Percentiles rank a stretch among this genome's conserved stretches.
phyloP scores from a whole-genome alignment of 371 early-diverging fungal species.

The Phascolomyces articulosus region DNA sequence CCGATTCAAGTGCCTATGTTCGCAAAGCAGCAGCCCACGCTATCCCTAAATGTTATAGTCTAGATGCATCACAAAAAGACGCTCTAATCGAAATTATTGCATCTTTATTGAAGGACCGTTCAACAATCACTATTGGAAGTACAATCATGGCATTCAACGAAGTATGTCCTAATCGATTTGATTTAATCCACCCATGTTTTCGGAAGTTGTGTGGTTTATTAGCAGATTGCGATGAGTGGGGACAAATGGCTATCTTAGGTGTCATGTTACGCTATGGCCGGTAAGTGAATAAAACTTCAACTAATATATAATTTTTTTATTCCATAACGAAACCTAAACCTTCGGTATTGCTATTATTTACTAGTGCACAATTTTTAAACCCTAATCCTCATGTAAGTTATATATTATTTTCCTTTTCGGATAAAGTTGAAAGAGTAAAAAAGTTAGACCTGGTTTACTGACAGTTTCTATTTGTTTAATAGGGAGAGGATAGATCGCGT shows the following conservation, averaged over 20 bases:
- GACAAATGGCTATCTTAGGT: constrained; percentile 85
- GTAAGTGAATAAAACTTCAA: constrained; percentile 22
- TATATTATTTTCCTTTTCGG: background rate
- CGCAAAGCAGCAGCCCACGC: constrained; percentile 93
- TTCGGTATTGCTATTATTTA: too few species aligned
- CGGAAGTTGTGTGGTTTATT: constrained; percentile 86
- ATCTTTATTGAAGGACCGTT: constrained; percentile 80
- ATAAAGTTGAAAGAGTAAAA: background rate
- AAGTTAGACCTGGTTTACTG: background rate
- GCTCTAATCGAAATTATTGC: constrained; percentile 78
- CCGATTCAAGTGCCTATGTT: constrained; percentile 92
- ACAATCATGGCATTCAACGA: constrained; percentile 87
- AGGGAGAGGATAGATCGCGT: constrained; percentile 42
- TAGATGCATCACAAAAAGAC: constrained; percentile 80
- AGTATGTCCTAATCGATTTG: constrained; percentile 84
- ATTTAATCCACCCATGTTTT: constrained; percentile 88
- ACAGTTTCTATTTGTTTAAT: background rate
- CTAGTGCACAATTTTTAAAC: constrained; percentile 65
- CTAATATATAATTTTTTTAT: background rate
- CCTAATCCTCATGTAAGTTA: constrained; percentile 52
- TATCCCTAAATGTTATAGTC: constrained; percentile 84
- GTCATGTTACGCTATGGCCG: constrained; percentile 82
- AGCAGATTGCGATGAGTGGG: constrained; percentile 94
- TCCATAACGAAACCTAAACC: too few species aligned
- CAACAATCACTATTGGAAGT: constrained; percentile 85